Percentiles rank a stretch among this genome's conserved stretches.
Evolutionary conservation across 108 stramenopile genomes (phyloP).

Genomic region (Fistulifera pelliculosa): DNA sequence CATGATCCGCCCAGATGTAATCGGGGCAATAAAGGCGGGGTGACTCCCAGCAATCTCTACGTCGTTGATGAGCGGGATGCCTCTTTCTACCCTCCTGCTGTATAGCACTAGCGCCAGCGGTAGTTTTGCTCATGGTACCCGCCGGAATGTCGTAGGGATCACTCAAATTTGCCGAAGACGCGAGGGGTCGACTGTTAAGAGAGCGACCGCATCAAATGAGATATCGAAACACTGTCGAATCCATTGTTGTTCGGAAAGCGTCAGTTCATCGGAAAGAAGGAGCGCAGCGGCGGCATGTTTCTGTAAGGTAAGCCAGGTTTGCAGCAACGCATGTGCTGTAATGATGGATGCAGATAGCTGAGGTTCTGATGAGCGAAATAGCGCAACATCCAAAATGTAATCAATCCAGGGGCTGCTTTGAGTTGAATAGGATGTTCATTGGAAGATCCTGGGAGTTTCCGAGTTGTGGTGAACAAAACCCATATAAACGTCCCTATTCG

Average conservation of each 20-base stretch:
- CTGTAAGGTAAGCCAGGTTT: constrained; percentile 43
- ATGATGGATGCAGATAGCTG: constrained; percentile 60
- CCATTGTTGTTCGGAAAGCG: constrained; percentile 3
- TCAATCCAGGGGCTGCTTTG: constrained; percentile 52
- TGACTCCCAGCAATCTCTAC: constrained; percentile 80
- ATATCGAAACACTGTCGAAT: constrained; percentile 38
- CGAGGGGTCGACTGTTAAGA: constrained; percentile 60
- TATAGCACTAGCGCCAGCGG: neutral
- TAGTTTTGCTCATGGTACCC: neutral
- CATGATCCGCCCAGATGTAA: constrained; percentile 75
- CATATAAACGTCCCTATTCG: too few species aligned
- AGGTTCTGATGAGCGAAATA: constrained; percentile 61
- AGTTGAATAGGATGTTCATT: constrained; percentile 24
- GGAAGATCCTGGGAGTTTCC: constrained; percentile 14
- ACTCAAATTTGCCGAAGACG: constrained; percentile 63
- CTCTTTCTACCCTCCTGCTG: neutral
- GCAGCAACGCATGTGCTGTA: constrained; percentile 41
- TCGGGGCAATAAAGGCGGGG: constrained; percentile 73
- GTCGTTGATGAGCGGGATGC: constrained; percentile 24
- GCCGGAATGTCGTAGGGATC: constrained; percentile 17
- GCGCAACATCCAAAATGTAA: constrained; percentile 69
- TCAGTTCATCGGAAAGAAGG: constrained; percentile 6
- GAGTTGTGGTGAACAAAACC: constrained; percentile 6
- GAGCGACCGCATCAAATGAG: constrained; percentile 62
- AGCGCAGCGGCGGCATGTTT: constrained; percentile 28